These are phyloP conservation scores for Colletotrichum sp. DNA, from an alignment of 2,329 filamentous ascomycete species.

Conservation along the genomic window DNA sequence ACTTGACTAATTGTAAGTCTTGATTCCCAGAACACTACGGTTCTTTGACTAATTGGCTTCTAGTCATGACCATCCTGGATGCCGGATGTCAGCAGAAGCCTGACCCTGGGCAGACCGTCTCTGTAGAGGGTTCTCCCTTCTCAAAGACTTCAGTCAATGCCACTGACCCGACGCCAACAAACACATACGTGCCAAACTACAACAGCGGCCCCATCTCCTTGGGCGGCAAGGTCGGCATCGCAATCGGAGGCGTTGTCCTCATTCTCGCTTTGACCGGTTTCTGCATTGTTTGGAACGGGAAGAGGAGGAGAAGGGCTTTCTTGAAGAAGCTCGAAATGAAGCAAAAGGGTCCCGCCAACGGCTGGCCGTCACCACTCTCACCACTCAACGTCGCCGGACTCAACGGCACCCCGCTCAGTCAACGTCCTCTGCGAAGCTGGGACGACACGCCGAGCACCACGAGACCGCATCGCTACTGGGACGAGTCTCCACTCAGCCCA, in stretches of 20 bases:
- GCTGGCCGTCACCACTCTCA: slow-evolving; percentile 47
- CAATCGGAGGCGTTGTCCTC: slow-evolving; percentile 53
- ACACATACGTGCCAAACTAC: slow-evolving; percentile 44
- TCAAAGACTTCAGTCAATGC: slow-evolving; percentile 51
- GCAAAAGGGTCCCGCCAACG: slow-evolving; percentile 36
- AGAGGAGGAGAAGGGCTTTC: slow-evolving; percentile 57
- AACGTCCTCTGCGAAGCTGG: slow-evolving; percentile 48
- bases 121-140: slow-evolving; percentile 58
- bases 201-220: slow-evolving; percentile 52
- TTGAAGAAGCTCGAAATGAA: slow-evolving; percentile 49
- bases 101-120: slow-evolving; percentile 48
- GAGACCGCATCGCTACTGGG: slow-evolving; percentile 56
- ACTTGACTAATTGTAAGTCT: slow-evolving; percentile 59
- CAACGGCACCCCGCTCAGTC: slow-evolving; percentile 24
- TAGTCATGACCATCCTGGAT: slow-evolving; percentile 55
- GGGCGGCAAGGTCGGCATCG: slow-evolving; percentile 63
- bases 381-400: slow-evolving; percentile 27
- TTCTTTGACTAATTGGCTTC: slow-evolving; percentile 1
- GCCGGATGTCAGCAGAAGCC: slow-evolving; percentile 62
- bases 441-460: slow-evolving; percentile 62
- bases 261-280: slow-evolving; percentile 55
- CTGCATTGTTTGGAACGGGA: slow-evolving; percentile 61
- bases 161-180: slow-evolving; percentile 50
- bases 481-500: slow-evolving; percentile 51
- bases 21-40: not conserved